Evolutionary conservation across 169 alveolate genomes (phyloP).

Genomic region (Plasmodium gallinaceum): DNA sequence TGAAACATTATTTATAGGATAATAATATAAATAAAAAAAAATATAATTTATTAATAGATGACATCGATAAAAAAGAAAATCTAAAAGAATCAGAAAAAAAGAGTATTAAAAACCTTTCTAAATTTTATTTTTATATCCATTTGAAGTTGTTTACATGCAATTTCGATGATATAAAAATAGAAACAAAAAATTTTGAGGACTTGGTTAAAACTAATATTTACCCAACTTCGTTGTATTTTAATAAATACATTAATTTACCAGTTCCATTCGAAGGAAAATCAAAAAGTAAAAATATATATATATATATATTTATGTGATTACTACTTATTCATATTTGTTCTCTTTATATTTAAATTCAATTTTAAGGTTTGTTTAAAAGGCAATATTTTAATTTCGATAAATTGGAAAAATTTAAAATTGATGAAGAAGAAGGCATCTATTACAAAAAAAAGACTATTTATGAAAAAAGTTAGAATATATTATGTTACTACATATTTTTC

Average conservation of each 20-base stretch:
- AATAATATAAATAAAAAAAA: neutral
- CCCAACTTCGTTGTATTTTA: constrained; percentile 53
- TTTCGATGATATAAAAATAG: constrained; percentile 24
- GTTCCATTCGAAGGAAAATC: constrained; percentile 73
- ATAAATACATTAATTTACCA: constrained; percentile 62
- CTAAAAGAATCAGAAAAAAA: constrained; percentile 16
- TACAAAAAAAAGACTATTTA: constrained; percentile 25
- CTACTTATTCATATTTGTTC: neutral
- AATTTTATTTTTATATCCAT: constrained; percentile 73
- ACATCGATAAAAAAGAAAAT: constrained; percentile 36
- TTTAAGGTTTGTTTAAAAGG: constrained; percentile 75
- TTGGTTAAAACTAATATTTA: constrained; percentile 67
- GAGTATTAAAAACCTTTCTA: constrained; percentile 17
- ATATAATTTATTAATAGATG: constrained; percentile 27
- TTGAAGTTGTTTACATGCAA: constrained; percentile 67
- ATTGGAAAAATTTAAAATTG: constrained; percentile 32
- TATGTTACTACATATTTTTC: constrained; percentile 6
- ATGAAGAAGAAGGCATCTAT: constrained; percentile 7
- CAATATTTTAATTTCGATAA: constrained; percentile 55
- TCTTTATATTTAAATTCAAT: constrained; percentile 8
- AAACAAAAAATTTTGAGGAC: constrained; percentile 53
- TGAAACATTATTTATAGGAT: constrained; percentile 2
- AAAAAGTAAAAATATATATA: constrained; percentile 37
- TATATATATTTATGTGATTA: constrained; percentile 2
- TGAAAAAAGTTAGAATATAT: constrained; percentile 58